Conservation (phyloP, 2,329 filamentous ascomycete genomes). For the Tolypocladium pustulatum region DNA sequence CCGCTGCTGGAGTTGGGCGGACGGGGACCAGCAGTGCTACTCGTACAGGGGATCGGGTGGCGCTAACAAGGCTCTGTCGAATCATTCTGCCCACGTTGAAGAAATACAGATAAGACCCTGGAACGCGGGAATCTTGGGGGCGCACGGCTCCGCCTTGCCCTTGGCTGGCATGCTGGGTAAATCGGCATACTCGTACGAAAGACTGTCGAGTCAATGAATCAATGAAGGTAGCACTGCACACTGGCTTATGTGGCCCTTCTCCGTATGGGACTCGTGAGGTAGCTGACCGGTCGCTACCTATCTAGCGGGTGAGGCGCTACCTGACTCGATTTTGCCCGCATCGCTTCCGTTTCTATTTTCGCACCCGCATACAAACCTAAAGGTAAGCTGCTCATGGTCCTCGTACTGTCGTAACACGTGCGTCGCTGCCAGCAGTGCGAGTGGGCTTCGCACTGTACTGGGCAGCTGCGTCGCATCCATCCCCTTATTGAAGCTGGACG, state of each 20-base stretch:
- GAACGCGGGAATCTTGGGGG: not conserved
- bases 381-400: not conserved
- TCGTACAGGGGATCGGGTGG: not conserved
- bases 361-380: not conserved
- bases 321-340: not conserved
- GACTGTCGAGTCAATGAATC: not conserved
- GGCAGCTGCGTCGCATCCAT: not conserved
- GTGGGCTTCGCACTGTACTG: not conserved
- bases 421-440: not conserved
- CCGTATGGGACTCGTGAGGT: not conserved
- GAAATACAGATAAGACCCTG: constrained; percentile 2
- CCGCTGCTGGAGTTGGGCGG: not conserved
- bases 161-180: not conserved
- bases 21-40: not conserved
- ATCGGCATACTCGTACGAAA: not conserved
- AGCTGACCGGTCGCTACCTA: not conserved
- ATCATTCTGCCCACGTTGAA: constrained; percentile 23
- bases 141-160: not conserved
- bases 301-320: not conserved
- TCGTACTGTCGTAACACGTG: not conserved
- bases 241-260: not conserved
- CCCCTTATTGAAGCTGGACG: not conserved
- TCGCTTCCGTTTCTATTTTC: not conserved
- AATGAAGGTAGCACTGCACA: not conserved
- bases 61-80: constrained; percentile 12